These are phyloP conservation scores for Hypoxylon intermedium DNA, from an alignment of 495 filamentous ascomycete species.

Conservation along the genomic window DNA sequence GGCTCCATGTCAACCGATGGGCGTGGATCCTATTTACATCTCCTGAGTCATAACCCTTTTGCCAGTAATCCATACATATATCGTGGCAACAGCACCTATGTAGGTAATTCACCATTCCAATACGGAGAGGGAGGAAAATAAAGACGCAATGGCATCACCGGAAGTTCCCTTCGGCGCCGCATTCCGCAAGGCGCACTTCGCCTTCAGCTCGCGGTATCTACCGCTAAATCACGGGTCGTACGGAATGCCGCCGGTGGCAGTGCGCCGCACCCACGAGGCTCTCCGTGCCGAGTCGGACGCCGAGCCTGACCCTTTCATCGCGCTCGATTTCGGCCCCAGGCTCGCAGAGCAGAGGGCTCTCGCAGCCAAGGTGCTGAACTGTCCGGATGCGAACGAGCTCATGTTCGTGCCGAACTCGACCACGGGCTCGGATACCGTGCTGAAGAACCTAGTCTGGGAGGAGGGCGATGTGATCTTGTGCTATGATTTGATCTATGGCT, in stretches of 20 bases:
- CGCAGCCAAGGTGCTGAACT: constrained; percentile 65
- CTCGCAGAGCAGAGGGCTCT: constrained; percentile 65
- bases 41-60: too few species aligned
- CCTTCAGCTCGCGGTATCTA: constrained; percentile 36
- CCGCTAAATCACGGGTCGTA: constrained; percentile 55
- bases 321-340: constrained; percentile 59
- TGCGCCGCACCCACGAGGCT: constrained; percentile 34
- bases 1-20: background rate
- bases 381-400: constrained; percentile 61
- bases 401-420: constrained; percentile 83
- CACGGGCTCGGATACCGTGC: constrained; percentile 74
- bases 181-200: constrained; percentile 40
- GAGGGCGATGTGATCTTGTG: constrained; percentile 40
- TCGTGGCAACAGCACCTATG: too few species aligned
- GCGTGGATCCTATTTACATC: too few species aligned
- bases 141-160: background rate
- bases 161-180: constrained; percentile 34
- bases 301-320: constrained; percentile 52
- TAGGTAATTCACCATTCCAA: constrained; percentile 11
- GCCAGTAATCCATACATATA: too few species aligned
- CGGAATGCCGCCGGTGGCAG: constrained; percentile 42
- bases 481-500: constrained; percentile 67
- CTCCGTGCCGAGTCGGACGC: constrained; percentile 41
- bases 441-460: constrained; percentile 67
- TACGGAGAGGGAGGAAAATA: background rate